These are phyloP conservation scores for Geum urbanum DNA, from an alignment of 306 rosid species.

Conservation along the genomic window DNA sequence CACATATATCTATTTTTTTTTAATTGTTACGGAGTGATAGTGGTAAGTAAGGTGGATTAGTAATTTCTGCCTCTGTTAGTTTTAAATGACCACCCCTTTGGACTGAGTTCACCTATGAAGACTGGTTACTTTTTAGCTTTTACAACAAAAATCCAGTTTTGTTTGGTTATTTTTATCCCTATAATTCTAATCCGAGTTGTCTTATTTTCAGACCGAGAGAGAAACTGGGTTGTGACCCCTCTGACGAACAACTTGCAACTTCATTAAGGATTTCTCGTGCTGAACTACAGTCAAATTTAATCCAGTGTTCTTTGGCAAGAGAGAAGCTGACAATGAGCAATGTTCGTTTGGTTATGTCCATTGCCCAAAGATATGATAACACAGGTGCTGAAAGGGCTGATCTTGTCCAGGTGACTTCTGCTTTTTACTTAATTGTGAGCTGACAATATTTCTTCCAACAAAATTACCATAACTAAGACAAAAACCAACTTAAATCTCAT, in stretches of 20 bases:
- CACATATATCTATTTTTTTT: not conserved
- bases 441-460: constrained; percentile 7
- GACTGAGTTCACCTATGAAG: constrained; percentile 5
- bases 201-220: constrained; percentile 62
- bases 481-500: constrained; percentile 4
- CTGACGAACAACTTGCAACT: constrained; percentile 76
- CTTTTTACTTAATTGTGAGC: not conserved
- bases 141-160: not conserved
- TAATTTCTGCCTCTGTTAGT: not conserved
- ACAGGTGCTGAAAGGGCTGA: constrained; percentile 93
- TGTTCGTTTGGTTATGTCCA: constrained; percentile 86
- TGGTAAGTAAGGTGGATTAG: not conserved
- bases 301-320: constrained; percentile 79
- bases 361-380: constrained; percentile 91
- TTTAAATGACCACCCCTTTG: not conserved
- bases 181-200: constrained; percentile 19
- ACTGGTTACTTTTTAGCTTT: not conserved
- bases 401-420: constrained; percentile 76
- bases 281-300: constrained; percentile 52
- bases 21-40: not conserved
- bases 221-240: constrained; percentile 81
- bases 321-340: constrained; percentile 93
- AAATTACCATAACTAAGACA: not conserved
- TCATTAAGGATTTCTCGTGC: constrained; percentile 69
- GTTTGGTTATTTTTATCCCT: not conserved